phyloP scores from a whole-genome alignment of 345 rosid genomes.

The rapeseed (Brassica napus) region Da-Ae NC_063444.1:37333001-37333500 shows the following conservation, averaged over 20 bases:
- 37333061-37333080: conserved; percentile 57
- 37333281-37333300: conserved; percentile 38
- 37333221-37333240: conserved; percentile 50
- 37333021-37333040: conserved; percentile 54
- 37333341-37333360: conserved; percentile 60
- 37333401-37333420: conserved; percentile 46
- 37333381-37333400: conserved; percentile 79
- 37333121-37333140: conserved; percentile 51
- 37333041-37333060: conserved; percentile 54
- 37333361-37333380: conserved; percentile 76
- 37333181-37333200: conserved; percentile 68
- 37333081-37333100: conserved; percentile 53
- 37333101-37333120: conserved; percentile 54
- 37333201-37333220: conserved; percentile 66
- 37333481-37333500: conserved; percentile 70
- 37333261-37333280: conserved; percentile 56
- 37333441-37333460: conserved; percentile 65
- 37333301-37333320: conserved; percentile 68
- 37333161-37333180: conserved; percentile 63
- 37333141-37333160: conserved; percentile 58
- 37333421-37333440: conserved; percentile 70
- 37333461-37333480: conserved; percentile 61
- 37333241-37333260: conserved; percentile 75
- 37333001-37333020: conserved; percentile 65
- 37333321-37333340: conserved; percentile 57